phyloP scores from a whole-genome alignment of 1,284 basidiomycete genomes.

The Boletellus dicymbophilus region DNA sequence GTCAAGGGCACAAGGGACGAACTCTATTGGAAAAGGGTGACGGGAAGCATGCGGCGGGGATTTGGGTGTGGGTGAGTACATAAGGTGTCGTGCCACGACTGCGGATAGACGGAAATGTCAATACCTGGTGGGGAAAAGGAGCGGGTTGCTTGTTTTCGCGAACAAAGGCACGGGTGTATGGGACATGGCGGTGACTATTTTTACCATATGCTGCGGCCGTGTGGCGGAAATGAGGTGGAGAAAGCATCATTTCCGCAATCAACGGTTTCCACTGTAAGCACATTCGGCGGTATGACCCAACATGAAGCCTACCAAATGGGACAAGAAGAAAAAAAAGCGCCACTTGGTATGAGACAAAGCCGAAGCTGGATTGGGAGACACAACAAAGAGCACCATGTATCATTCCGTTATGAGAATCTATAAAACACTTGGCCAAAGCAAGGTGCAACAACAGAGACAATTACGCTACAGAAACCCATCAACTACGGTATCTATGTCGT shows the following conservation, averaged over 20 bases:
- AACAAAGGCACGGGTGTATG: neutral
- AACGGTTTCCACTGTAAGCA: slow-evolving; percentile 9
- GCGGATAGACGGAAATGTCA: too few species aligned
- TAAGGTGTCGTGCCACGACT: slow-evolving; percentile 3
- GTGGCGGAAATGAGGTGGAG: slow-evolving; percentile 16
- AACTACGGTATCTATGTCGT: slow-evolving; percentile 27
- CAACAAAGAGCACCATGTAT: neutral
- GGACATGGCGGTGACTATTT: slow-evolving; percentile 7
- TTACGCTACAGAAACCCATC: slow-evolving; percentile 29
- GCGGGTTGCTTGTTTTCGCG: slow-evolving; percentile 5
- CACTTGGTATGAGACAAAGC: too few species aligned
- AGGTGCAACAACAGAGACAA: slow-evolving; percentile 22
- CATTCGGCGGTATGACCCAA: too few species aligned
- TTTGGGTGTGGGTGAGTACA: slow-evolving; percentile 5
- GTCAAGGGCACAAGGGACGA: slow-evolving; percentile 31
- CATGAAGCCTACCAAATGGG: too few species aligned
- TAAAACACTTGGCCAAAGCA: slow-evolving; percentile 28
- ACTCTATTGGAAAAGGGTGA: slow-evolving; percentile 29
- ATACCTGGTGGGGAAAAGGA: neutral
- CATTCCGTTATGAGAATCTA: slow-evolving; percentile 21
- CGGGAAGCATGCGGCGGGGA: slow-evolving; percentile 12
- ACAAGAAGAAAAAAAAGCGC: too few species aligned
- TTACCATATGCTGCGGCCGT: slow-evolving; percentile 20
- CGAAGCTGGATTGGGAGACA: too few species aligned
- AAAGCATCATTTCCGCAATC: slow-evolving; percentile 8